Conservation (phyloP, 148 eudicot species). For the Oxyria digyna region DNA sequence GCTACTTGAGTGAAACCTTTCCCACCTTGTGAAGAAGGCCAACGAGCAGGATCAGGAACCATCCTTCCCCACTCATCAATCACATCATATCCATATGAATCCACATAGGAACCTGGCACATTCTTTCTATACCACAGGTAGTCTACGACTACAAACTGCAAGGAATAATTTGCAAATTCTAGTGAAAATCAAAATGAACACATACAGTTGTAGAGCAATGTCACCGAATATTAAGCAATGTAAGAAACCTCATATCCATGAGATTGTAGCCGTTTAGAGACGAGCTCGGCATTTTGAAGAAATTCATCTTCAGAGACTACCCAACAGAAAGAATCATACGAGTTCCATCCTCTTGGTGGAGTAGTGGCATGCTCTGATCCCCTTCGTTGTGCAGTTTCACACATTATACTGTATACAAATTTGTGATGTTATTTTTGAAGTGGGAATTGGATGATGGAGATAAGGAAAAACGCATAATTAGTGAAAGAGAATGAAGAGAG, state of each 20-base stretch:
- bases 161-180: neutral
- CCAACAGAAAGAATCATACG: slow-evolving; percentile 96
- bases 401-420: neutral
- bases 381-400: neutral
- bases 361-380: slow-evolving; percentile 22
- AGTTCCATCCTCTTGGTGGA: slow-evolving; percentile 98
- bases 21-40: slow-evolving; percentile 90
- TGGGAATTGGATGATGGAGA: neutral
- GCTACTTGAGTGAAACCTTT: slow-evolving; percentile 75
- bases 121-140: slow-evolving; percentile 92
- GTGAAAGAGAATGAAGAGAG: neutral
- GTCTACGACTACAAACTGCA: slow-evolving; percentile 95
- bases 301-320: slow-evolving; percentile 79
- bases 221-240: neutral
- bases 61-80: slow-evolving; percentile 96
- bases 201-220: neutral
- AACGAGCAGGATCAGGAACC: slow-evolving; percentile 81
- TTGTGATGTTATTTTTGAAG: neutral
- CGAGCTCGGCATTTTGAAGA: slow-evolving; percentile 68
- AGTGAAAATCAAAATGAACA: neutral
- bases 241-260: slow-evolving; percentile 73
- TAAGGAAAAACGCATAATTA: neutral
- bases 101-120: slow-evolving; percentile 57
- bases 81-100: slow-evolving; percentile 81
- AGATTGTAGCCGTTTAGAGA: slow-evolving; percentile 39